These are phyloP conservation scores for Ogataea salicorniae DNA, from an alignment of 805 yeast genomes.

Conservation along the genomic window DNA sequence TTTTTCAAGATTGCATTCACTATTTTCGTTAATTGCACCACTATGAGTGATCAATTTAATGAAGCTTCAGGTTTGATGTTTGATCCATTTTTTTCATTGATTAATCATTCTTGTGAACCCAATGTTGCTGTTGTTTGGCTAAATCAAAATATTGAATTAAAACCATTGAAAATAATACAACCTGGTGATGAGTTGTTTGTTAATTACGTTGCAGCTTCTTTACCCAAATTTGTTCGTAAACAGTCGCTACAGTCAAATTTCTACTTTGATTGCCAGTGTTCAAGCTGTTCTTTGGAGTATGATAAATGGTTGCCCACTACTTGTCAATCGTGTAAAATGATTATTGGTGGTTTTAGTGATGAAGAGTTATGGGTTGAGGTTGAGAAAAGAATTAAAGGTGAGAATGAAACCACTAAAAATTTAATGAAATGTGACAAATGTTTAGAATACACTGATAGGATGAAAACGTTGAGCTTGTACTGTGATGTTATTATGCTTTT, in stretches of 20 bases:
- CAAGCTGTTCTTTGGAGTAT: slow-evolving; percentile 16
- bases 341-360: slow-evolving; percentile 10
- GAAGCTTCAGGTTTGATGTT: slow-evolving; percentile 32
- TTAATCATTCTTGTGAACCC: slow-evolving; percentile 39
- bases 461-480: neutral
- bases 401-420: neutral
- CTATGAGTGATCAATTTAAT: slow-evolving; percentile 21
- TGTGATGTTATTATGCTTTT: slow-evolving; percentile 2
- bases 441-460: neutral
- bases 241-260: slow-evolving; percentile 26
- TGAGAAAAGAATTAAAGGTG: neutral
- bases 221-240: slow-evolving; percentile 29
- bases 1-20: slow-evolving; percentile 14
- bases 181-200: slow-evolving; percentile 27
- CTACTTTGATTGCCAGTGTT: slow-evolving; percentile 33
- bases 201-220: slow-evolving; percentile 25
- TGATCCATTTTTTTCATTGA: slow-evolving; percentile 33
- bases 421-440: slow-evolving; percentile 1
- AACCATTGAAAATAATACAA: slow-evolving; percentile 17
- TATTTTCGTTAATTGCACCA: slow-evolving; percentile 29
- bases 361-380: neutral
- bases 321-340: slow-evolving; percentile 22
- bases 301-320: slow-evolving; percentile 28
- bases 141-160: slow-evolving; percentile 14
- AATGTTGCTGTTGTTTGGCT: slow-evolving; percentile 26